Evolutionary conservation across 352 stramenopile genomes (phyloP).

Genomic region (Pythium sukuiense): DNA sequence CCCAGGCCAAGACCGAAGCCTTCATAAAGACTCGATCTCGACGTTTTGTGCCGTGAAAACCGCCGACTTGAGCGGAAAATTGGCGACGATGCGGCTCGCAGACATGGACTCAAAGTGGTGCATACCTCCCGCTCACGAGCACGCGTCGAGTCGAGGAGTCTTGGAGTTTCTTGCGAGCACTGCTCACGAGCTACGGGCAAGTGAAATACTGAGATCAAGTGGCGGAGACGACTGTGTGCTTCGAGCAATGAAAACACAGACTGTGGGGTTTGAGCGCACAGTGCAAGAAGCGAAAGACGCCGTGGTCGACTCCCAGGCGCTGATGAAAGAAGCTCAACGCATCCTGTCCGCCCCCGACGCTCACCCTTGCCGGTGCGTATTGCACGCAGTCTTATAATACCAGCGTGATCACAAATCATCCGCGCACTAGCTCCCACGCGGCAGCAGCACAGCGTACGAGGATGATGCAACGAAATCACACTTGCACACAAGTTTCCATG

Average conservation of each 20-base stretch:
- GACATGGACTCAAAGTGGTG: constrained; percentile 21
- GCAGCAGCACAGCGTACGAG: too few species aligned
- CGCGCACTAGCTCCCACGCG: too few species aligned
- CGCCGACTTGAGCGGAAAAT: constrained; percentile 14
- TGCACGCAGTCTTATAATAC: background rate
- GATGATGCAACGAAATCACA: too few species aligned
- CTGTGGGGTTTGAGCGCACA: constrained; percentile 18
- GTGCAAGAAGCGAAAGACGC: constrained; percentile 7
- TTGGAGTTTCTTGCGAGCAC: constrained; percentile 18
- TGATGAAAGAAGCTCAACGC: constrained; percentile 1
- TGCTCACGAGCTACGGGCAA: background rate
- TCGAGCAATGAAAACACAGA: constrained; percentile 1
- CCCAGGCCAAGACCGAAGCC: background rate
- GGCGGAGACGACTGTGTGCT: constrained; percentile 3
- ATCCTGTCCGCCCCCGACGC: constrained; percentile 17
- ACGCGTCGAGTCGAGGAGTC: constrained; percentile 7
- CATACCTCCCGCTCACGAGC: background rate
- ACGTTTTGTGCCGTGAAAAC: constrained; percentile 26
- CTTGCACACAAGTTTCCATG: too few species aligned
- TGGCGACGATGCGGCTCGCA: constrained; percentile 18
- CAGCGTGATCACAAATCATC: background rate
- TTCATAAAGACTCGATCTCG: background rate
- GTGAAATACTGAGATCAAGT: background rate
- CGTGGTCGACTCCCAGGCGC: constrained; percentile 5
- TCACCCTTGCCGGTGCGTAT: background rate